These are phyloP conservation scores for Monosporascus sp. DNA, from an alignment of 2,329 filamentous ascomycete species.

Conservation along the genomic window DNA sequence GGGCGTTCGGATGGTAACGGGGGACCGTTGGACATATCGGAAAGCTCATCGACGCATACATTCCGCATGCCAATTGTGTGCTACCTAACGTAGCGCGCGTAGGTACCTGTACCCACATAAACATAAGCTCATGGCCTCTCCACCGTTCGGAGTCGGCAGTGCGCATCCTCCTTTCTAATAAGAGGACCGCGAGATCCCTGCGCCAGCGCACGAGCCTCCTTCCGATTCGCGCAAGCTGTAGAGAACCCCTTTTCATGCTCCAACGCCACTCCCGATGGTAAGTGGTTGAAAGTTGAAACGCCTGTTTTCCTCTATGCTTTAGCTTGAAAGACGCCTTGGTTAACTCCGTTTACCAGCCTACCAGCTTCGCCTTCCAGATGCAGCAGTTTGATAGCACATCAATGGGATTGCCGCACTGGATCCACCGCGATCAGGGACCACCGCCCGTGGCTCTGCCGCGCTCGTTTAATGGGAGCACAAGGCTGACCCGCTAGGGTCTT, in stretches of 20 bases:
- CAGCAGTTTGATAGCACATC: not conserved
- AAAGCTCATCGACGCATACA: too few relatives aligned
- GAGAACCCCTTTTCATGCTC: not conserved
- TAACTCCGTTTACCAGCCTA: too few relatives aligned
- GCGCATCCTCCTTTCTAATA: not conserved
- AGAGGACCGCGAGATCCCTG: not conserved
- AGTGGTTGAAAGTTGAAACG: not conserved
- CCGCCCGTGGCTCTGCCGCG: not conserved
- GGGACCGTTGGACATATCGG: too few relatives aligned
- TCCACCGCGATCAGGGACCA: not conserved
- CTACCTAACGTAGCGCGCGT: too few relatives aligned
- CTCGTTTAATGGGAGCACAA: not conserved
- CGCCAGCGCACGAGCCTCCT: not conserved
- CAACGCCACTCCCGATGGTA: not conserved
- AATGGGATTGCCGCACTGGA: not conserved
- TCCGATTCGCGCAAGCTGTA: not conserved
- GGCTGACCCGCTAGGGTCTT: too few relatives aligned
- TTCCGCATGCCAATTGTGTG: too few relatives aligned
- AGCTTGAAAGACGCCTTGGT: too few relatives aligned
- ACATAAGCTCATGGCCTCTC: too few relatives aligned
- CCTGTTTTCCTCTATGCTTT: not conserved
- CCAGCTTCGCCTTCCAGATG: not conserved
- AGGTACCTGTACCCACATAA: too few relatives aligned
- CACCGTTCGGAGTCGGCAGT: too few relatives aligned
- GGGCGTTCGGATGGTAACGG: too few relatives aligned